A percentile compares a stretch with the other conserved stretches of the same genome.
phyloP scores from a whole-genome alignment of 2,329 filamentous ascomycete species.

The Xenoacremonium recifei region DNA sequence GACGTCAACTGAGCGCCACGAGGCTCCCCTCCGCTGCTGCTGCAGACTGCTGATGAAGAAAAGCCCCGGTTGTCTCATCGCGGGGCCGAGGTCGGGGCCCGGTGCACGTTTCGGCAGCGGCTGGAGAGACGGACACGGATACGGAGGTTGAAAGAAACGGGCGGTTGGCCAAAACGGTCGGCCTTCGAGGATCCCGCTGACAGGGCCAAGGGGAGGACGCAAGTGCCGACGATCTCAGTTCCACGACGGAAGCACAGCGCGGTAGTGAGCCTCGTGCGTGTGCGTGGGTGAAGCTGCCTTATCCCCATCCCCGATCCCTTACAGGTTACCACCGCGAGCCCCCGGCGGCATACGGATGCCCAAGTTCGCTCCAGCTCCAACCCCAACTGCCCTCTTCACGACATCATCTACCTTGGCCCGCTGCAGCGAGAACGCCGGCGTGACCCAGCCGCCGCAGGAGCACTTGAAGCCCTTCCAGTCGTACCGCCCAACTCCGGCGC shows the following conservation, averaged over 20 bases:
- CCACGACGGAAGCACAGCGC: no score
- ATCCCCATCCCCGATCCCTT: no score
- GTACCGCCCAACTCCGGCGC: constrained; percentile 84
- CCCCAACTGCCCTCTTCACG: constrained; percentile 22
- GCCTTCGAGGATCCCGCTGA: no score
- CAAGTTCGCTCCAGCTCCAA: constrained; percentile 27
- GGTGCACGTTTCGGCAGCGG: no score
- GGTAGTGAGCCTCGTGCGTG: no score
- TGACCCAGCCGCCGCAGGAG: constrained; percentile 86
- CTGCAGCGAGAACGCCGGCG: constrained; percentile 84
- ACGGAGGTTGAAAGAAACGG: no score
- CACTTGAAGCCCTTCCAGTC: constrained; percentile 96
- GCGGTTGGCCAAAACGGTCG: no score
- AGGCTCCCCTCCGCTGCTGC: not conserved
- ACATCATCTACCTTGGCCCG: constrained; percentile 77
- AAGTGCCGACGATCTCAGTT: no score
- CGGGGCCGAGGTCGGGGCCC: not conserved
- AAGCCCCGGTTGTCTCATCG: not conserved
- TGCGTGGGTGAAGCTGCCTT: no score
- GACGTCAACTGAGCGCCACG: no score
- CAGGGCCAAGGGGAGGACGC: no score
- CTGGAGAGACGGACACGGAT: no score
- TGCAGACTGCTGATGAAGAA: not conserved
- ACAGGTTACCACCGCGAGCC: constrained; percentile 33
- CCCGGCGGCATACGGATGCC: constrained; percentile 57